Conservation (phyloP, 2,329 filamentous ascomycete species). For the Botryotinia narcissicola region DNA sequence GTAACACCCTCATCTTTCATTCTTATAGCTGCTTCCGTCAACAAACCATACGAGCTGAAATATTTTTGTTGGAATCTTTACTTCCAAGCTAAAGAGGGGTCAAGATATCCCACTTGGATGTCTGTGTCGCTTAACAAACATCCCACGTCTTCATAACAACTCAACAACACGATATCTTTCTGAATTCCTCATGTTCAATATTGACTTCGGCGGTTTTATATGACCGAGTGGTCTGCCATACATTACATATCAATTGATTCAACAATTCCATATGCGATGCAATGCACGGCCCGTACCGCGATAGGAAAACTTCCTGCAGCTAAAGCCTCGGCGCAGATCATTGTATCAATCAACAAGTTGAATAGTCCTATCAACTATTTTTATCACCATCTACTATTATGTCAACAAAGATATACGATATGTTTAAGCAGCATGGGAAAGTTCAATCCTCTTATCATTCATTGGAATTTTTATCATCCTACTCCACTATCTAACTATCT, state of each 20-base stretch:
- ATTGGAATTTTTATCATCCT: not conserved
- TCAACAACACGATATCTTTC: slow-evolving; percentile 5
- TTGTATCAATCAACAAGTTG: not conserved
- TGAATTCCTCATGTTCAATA: not conserved
- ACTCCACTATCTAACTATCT: not conserved
- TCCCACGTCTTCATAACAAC: not conserved
- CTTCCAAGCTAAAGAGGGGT: not conserved
- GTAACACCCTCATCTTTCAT: not conserved
- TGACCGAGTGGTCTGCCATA: slow-evolving; percentile 16
- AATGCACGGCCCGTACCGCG: slow-evolving; percentile 18
- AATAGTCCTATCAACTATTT: not conserved
- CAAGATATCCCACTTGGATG: not conserved
- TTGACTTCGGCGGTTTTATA: slow-evolving; percentile 14
- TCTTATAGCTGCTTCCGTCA: not conserved
- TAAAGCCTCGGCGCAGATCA: slow-evolving; percentile 2
- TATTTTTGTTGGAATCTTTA: not conserved
- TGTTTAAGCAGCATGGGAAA: not conserved
- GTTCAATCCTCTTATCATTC: not conserved
- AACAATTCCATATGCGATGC: slow-evolving; percentile 7
- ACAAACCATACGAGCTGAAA: not conserved
- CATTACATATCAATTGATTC: slow-evolving; percentile 13
- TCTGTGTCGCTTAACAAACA: slow-evolving; percentile 9
- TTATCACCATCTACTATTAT: slow-evolving; percentile 7
- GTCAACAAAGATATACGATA: not conserved
- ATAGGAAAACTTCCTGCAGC: slow-evolving; percentile 16